Evolutionary conservation across 75 land plant genomes (phyloP), one percentile per base, ranked within the genome.

Genomic region (Chamaecyparis obtusa): DNA sequence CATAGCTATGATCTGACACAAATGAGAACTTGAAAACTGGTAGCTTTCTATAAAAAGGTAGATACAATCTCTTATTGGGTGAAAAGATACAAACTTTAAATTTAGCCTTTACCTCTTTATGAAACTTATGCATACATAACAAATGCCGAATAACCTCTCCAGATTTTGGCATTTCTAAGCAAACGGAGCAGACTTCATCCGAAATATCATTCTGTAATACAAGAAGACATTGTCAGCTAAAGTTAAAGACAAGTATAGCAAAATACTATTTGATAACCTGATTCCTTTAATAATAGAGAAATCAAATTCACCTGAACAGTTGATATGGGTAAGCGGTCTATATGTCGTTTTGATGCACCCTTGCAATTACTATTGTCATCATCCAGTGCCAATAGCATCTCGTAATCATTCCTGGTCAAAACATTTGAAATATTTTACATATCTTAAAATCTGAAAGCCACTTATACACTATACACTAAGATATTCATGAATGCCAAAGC

Each of bases 361-460:
- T 83, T 86, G 78, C 90, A 91, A 77, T 86, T 83, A 74, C 92
- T 86, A 90, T 95, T 93, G 69, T 92, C 88, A 36, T 95, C 92
- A 91, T 97, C 99, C 86, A 97, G 94, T 5, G 99, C 92, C 92
- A 95, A 90, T n/a, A 97, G 85, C 96, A 93, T 95, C 87, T 97
- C 99, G 86, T 95, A 97, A 85, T 95, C 99, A 87, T 92, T 88
- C 67, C 99, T 95, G 93, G 1, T 86, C 64, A 39, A 39, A 89
- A 74, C 83, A 81, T 81, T 81, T 8, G 1, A 27, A 44, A 64
- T 46, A 27, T 10, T 81, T 21, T 5, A 80, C 27, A 80, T 39
- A n/a, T n/a, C n/a, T n/a, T n/a, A n/a, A n/a, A n/a, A n/a, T n/a
- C n/a, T n/a, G n/a, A n/a, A n/a, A n/a, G n/a, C n/a, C n/a, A n/a